phyloP scores from a whole-genome alignment of 768 basidiomycete genomes.

The Lactarius indigo region DNA sequence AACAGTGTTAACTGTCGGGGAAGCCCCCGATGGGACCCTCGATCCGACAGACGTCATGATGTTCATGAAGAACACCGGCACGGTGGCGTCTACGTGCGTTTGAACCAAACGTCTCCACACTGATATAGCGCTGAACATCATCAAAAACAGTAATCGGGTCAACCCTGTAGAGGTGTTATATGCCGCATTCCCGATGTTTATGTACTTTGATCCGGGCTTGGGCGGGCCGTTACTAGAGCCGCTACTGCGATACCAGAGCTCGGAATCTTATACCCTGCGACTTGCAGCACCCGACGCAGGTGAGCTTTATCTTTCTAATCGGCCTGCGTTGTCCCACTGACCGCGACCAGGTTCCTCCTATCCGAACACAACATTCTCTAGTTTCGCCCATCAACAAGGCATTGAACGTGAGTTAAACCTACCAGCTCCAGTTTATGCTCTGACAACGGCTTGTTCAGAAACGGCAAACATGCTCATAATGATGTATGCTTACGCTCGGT shows the following conservation, averaged over 20 bases:
- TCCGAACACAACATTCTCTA: constrained; percentile 1
- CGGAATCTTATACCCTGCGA: not conserved
- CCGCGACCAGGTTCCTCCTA: constrained; percentile 3
- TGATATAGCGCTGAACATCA: not conserved
- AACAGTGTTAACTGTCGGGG: constrained; percentile 21
- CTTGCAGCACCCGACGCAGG: constrained; percentile 21
- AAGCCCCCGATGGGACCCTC: constrained; percentile 2
- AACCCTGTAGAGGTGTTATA: constrained; percentile 21
- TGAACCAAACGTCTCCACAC: not conserved
- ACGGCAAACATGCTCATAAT: constrained; percentile 25
- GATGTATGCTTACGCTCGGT: constrained; percentile 14
- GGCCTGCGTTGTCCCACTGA: not conserved
- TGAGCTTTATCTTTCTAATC: not conserved
- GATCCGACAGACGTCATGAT: constrained; percentile 23
- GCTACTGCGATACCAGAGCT: constrained; percentile 17
- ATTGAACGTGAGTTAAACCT: constrained; percentile 15
- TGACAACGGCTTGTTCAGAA: constrained; percentile 5
- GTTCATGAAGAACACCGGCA: constrained; percentile 24
- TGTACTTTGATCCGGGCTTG: constrained; percentile 18
- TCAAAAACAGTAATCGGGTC: constrained; percentile 13
- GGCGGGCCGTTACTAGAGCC: constrained; percentile 21
- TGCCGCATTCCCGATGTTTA: constrained; percentile 21
- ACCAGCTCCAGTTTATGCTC: not conserved
- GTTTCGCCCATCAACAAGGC: constrained; percentile 11
- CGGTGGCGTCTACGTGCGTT: constrained; percentile 1